These are phyloP conservation scores for Tubosaeta sp. DNA, from an alignment of 768 basidiomycete species.

Conservation along the genomic window DNA sequence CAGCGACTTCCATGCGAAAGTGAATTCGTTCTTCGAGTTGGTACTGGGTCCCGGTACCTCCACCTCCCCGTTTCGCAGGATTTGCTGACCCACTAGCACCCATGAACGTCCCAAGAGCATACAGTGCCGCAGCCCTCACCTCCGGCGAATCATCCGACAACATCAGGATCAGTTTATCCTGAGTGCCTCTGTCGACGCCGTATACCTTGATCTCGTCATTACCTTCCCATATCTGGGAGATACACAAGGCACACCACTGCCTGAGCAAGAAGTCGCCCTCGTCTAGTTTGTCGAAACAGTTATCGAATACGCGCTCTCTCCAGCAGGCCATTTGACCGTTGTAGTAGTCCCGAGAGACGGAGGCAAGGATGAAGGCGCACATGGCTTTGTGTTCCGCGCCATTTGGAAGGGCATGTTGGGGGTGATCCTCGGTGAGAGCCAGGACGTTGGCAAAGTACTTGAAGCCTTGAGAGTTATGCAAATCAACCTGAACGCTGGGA, in stretches of 20 bases:
- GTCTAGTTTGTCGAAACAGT: constrained; percentile 78
- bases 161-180: constrained; percentile 75
- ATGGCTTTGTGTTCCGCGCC: constrained; percentile 94
- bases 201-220: constrained; percentile 88
- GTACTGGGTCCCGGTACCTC: constrained; percentile 76
- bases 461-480: constrained; percentile 77
- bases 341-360: constrained; percentile 86
- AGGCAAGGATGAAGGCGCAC: constrained; percentile 94
- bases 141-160: constrained; percentile 88
- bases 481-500: constrained; percentile 83
- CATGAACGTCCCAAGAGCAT: constrained; percentile 89
- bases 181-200: constrained; percentile 73
- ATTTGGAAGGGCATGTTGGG: constrained; percentile 69
- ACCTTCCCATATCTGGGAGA: constrained; percentile 91
- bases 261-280: constrained; percentile 90
- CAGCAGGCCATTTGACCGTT: constrained; percentile 84
- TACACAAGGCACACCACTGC: constrained; percentile 92
- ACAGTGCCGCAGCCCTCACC: constrained; percentile 87
- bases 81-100: constrained; percentile 83
- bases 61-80: constrained; percentile 64
- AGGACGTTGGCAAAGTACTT: constrained; percentile 83
- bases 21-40: constrained; percentile 76
- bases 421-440: constrained; percentile 57
- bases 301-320: constrained; percentile 77
- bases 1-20: constrained; percentile 86